Evolutionary conservation across 768 basidiomycete species (phyloP).

Genomic region (Ramaria sp.): DNA sequence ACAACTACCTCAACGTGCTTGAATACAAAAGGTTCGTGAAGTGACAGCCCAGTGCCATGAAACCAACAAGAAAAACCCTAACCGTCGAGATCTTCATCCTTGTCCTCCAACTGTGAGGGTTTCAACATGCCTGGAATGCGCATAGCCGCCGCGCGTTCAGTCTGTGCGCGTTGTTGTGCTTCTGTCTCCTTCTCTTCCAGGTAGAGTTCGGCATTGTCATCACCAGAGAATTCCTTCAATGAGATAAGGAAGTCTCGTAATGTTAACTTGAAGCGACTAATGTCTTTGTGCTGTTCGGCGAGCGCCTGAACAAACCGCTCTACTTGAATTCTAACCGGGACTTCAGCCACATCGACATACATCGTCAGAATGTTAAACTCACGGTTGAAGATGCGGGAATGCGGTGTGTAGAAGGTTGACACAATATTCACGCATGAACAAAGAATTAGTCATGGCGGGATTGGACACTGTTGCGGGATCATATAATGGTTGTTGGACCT

Average conservation of each 20-base stretch:
- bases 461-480: slow-evolving; percentile 28
- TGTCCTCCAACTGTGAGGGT: slow-evolving; percentile 30
- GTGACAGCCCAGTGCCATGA: not conserved
- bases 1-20: slow-evolving; percentile 8
- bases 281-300: slow-evolving; percentile 9
- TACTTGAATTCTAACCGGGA: slow-evolving; percentile 17
- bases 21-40: slow-evolving; percentile 7
- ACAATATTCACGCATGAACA: slow-evolving; percentile 30
- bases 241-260: slow-evolving; percentile 38
- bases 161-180: slow-evolving; percentile 23
- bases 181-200: slow-evolving; percentile 38
- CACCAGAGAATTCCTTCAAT: slow-evolving; percentile 33
- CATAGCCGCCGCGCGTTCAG: slow-evolving; percentile 30
- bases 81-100: slow-evolving; percentile 18
- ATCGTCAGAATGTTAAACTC: slow-evolving; percentile 10
- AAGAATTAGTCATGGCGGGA: slow-evolving; percentile 26
- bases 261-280: slow-evolving; percentile 29
- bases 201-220: slow-evolving; percentile 31
- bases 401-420: slow-evolving; percentile 28
- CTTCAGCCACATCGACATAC: not conserved
- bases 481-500: slow-evolving; percentile 31
- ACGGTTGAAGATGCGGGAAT: slow-evolving; percentile 33
- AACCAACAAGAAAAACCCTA: not conserved
- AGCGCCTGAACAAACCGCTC: slow-evolving; percentile 10
- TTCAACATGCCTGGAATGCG: slow-evolving; percentile 38